A percentile compares a stretch with the other conserved stretches of the same genome.
These are phyloP conservation scores for Cystobasidiaceae sp. DNA, from an alignment of 1,284 basidiomycete genomes.

Conservation along the genomic window DNA sequence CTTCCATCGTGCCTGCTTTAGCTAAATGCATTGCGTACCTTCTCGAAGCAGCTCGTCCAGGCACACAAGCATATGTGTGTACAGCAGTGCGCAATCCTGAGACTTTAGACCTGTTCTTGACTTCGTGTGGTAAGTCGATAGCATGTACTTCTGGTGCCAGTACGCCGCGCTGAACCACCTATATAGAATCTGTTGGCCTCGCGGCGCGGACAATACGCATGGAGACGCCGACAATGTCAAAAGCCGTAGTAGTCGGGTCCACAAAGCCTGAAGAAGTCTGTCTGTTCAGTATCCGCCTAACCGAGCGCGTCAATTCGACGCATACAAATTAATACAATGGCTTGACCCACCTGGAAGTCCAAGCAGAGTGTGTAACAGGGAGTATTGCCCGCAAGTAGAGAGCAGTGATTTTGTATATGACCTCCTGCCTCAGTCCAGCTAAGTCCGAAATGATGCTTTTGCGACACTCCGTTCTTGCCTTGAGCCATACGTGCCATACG, in stretches of 20 bases:
- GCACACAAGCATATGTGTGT: not conserved
- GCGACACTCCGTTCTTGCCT: not conserved
- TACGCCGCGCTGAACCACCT: not conserved
- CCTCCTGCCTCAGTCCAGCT: not conserved
- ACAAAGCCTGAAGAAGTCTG: not conserved
- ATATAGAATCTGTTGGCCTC: not conserved
- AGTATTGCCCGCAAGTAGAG: not conserved
- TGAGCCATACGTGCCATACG: not conserved
- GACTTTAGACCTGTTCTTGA: not conserved
- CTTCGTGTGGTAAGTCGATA: not conserved
- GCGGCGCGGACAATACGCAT: not conserved
- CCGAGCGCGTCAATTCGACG: not conserved
- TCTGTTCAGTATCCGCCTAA: no score
- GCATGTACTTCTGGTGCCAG: not conserved
- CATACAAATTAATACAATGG: not conserved
- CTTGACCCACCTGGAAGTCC: not conserved
- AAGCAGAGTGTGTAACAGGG: not conserved
- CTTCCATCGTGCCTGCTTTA: not conserved
- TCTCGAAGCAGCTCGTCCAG: not conserved
- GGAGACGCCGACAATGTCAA: no score
- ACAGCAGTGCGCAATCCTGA: not conserved
- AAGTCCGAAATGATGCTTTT: no score
- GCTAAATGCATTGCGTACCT: conserved; percentile 1
- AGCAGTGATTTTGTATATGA: not conserved
- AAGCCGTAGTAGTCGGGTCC: not conserved